phyloP scores from a whole-genome alignment of 1,284 basidiomycete genomes.

The Ceratobasidium sp. region DNA sequence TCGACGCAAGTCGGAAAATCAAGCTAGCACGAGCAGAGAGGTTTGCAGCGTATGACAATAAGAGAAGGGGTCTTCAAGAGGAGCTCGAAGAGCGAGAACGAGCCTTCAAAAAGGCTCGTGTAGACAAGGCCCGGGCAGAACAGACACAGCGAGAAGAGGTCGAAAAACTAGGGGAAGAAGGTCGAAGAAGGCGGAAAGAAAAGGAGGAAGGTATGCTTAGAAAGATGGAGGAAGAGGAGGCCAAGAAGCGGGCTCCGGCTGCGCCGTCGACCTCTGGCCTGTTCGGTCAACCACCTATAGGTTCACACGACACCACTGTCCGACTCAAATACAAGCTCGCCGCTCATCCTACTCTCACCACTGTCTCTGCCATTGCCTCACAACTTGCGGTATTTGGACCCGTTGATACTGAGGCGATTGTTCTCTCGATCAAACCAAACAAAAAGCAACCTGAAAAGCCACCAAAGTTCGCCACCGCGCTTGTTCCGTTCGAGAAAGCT shows the following conservation, averaged over 20 bases:
- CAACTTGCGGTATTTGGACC: constrained; percentile 73
- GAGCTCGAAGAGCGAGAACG: constrained; percentile 88
- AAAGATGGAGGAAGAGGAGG: constrained; percentile 64
- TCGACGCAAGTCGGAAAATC: constrained; percentile 83
- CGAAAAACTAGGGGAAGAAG: constrained; percentile 84
- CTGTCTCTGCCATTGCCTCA: constrained; percentile 64
- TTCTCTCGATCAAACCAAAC: constrained; percentile 71
- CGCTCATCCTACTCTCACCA: constrained; percentile 69
- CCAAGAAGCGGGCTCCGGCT: constrained; percentile 62
- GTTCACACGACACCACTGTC: constrained; percentile 78
- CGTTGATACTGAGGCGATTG: constrained; percentile 73
- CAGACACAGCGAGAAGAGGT: constrained; percentile 65
- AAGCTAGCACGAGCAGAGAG: constrained; percentile 80
- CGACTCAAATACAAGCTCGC: constrained; percentile 76
- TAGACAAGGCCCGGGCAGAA: constrained; percentile 69
- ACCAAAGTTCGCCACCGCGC: constrained; percentile 74
- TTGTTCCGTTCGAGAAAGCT: constrained; percentile 80
- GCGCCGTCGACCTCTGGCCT: constrained; percentile 12
- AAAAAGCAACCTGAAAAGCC: constrained; percentile 68
- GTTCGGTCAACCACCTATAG: constrained; percentile 57
- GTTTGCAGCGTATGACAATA: constrained; percentile 81
- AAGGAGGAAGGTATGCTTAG: constrained; percentile 60
- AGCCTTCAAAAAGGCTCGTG: constrained; percentile 79
- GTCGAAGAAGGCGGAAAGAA: constrained; percentile 65
- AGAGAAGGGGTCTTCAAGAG: constrained; percentile 84